Base-by-base conservation (phyloP, 202 grass and related monocot genomes). In the Zizania palustris region DNA sequence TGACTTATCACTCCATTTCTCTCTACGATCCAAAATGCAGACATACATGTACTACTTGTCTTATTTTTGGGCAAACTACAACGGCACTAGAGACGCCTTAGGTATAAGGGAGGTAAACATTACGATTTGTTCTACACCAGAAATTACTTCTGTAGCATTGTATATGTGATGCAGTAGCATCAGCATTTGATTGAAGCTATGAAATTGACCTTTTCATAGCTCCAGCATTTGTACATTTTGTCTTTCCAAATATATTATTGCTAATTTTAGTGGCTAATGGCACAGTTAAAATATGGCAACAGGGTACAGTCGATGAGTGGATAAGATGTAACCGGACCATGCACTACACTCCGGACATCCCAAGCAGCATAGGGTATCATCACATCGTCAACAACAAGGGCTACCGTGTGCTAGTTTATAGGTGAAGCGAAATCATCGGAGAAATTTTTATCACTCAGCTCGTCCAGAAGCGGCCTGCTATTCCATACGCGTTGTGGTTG, bases 91-190 rank as follows among this genome's bases (percentile, higher is more conserved):
- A 83, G 66, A 73, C 49, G 71, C 86, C 44, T 74, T 96, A n/a
- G 73, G 82, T 11, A 41, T 89, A 13, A 81, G 82, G 65, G 45
- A 96, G 84, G 86, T 95, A 85, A 85, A 35, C 5, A 16, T 60
- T 19, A 50, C 21, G 13, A 41, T n/a, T 11, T 10, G 0, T 40
- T 45, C 43, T 38, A 6, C 33, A 3, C 46, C 1, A 16, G 1
- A 49, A 15, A 7, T 15, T 51, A n/a, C 14, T 51, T 51, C 15
- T 51, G 7, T 13, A 50, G 16, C 16, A 49, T 49, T 49, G 3
- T 4, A 50, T 16, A 50, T 3, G 13, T 15, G 5, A 50, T 50
- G 13, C 3, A 5, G 1, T 50, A 50, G 48, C 48, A 42, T 7
- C 7, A 42, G 7, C 40, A 4, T 42, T 42, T 42, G 40, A 42